These are phyloP conservation scores for Vararia minispora DNA, from an alignment of 768 basidiomycete species.

Conservation along the genomic window DNA sequence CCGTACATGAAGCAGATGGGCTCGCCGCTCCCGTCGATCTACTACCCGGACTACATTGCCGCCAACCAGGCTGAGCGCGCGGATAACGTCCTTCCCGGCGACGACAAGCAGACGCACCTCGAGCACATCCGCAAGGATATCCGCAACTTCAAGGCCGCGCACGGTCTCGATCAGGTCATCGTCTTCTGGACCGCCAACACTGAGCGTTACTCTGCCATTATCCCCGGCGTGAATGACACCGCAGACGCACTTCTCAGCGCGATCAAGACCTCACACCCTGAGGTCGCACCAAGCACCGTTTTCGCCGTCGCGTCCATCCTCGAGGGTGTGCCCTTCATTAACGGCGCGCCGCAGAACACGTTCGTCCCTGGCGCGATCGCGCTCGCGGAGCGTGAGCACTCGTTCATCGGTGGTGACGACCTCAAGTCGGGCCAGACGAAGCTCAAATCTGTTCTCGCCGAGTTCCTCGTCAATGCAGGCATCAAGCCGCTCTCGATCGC, in stretches of 20 bases:
- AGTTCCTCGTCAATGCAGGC: conserved; percentile 97
- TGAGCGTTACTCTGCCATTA: conserved; percentile 92
- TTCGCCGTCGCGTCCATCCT: conserved; percentile 95
- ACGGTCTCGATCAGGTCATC: conserved; percentile 77
- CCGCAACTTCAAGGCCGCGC: conserved; percentile 77
- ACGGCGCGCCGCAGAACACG: conserved; percentile 98
- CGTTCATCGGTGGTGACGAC: conserved; percentile 97
- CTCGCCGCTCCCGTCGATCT: conserved; percentile 85
- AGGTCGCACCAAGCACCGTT: conserved; percentile 93
- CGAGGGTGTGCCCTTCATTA: conserved; percentile 91
- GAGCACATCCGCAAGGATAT: conserved; percentile 91
- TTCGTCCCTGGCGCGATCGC: conserved; percentile 93
- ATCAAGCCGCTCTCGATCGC: conserved; percentile 97
- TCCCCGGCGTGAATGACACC: conserved; percentile 92
- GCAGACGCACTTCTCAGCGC: conserved; percentile 75
- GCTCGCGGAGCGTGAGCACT: conserved; percentile 78
- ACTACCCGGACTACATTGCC: conserved; percentile 96
- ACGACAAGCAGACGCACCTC: conserved; percentile 83
- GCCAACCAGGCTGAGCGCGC: conserved; percentile 96
- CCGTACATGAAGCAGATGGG: conserved; percentile 75
- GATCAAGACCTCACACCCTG: conserved; percentile 77
- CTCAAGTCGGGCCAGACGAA: conserved; percentile 98
- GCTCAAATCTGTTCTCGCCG: conserved; percentile 92
- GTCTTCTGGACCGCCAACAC: conserved; percentile 99
- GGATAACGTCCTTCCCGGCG: conserved; percentile 82